Evolutionary conservation across 129 eudicot species (phyloP).

Genomic region (Oenanthe sinensis): DNA sequence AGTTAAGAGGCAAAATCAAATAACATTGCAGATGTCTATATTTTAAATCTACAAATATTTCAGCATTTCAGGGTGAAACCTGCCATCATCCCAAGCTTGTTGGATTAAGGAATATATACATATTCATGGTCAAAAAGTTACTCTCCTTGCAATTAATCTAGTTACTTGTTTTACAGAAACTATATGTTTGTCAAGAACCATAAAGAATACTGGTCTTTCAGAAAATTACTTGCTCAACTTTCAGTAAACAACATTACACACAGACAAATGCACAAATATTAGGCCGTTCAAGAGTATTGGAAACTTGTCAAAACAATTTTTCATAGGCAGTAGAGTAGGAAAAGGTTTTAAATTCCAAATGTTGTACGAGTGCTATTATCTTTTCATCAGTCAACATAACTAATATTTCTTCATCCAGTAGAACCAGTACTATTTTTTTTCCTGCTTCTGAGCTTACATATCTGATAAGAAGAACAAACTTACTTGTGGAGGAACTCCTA

Average conservation of each 20-base stretch:
- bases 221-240: background rate
- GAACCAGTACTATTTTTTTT: background rate
- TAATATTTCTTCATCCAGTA: background rate
- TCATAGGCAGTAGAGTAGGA: background rate
- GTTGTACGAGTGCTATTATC: background rate
- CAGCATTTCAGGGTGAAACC: background rate
- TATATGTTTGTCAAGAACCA: no score
- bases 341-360: background rate
- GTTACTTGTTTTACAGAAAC: no score
- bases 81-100: background rate
- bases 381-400: background rate
- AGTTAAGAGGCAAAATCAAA: background rate
- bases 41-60: background rate
- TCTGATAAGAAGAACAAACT: constrained; percentile 13
- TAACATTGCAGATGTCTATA: background rate
- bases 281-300: background rate
- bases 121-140: background rate
- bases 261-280: background rate
- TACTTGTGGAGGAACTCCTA: constrained; percentile 94
- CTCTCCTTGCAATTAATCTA: no score
- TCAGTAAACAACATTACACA: background rate
- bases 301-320: background rate
- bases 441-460: background rate
- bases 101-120: background rate
- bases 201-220: background rate